A percentile compares a stretch with the other conserved stretches of the same genome.
Evolutionary conservation across 495 filamentous ascomycete species (phyloP).

Genomic region (Talaromyces stipitatus): DNA sequence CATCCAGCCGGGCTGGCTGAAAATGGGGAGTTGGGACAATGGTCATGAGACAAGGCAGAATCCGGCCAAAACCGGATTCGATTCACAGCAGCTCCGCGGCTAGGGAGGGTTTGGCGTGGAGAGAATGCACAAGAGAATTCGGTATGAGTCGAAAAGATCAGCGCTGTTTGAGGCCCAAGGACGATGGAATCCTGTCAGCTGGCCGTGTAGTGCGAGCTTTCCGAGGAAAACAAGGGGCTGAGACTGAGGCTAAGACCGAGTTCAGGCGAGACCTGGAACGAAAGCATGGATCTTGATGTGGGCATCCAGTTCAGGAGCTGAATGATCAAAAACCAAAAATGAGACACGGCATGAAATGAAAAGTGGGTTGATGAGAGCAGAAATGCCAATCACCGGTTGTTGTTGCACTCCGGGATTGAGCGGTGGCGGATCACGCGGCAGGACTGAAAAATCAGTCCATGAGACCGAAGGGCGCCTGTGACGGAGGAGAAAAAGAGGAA

Average conservation of each 20-base stretch:
- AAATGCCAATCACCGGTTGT: not conserved
- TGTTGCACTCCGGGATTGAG: not conserved
- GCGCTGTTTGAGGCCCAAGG: too few species aligned
- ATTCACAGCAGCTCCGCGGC: not conserved
- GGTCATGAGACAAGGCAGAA: not conserved
- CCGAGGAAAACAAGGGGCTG: not conserved
- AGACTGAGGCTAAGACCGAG: too few species aligned
- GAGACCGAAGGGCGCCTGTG: not conserved
- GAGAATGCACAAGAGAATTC: not conserved
- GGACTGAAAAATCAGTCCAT: not conserved
- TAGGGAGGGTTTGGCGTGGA: not conserved
- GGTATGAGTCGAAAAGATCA: too few species aligned
- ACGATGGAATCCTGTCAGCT: not conserved
- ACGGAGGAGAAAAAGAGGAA: not conserved
- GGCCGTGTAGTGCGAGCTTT: not conserved
- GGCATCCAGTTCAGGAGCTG: not conserved
- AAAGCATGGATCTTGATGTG: not conserved
- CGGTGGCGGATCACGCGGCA: constrained; percentile 2
- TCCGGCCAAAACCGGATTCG: not conserved
- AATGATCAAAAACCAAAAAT: not conserved
- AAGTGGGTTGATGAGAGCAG: not conserved
- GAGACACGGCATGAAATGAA: not conserved
- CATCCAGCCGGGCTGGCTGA: not conserved
- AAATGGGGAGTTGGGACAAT: not conserved
- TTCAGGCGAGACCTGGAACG: not conserved